phyloP scores from a whole-genome alignment of 2,329 filamentous ascomycete genomes.

The Aspergillus novofumigatus region DNA sequence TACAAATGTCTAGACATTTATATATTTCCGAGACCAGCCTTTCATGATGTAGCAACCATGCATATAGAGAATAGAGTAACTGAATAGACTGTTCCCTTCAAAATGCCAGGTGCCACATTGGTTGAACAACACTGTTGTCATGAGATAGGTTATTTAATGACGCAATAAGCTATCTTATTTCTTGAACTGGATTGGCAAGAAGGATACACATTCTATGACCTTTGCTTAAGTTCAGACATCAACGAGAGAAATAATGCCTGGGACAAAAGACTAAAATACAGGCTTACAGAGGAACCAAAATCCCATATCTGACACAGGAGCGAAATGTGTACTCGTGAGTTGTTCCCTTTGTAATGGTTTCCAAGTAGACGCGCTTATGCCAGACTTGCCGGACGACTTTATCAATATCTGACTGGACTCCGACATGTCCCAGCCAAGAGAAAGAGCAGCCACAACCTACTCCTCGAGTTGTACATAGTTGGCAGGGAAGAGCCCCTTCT shows the following conservation, averaged over 20 bases:
- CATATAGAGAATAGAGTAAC: too few species aligned
- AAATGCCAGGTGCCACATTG: neutral
- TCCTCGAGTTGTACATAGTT: conserved; percentile 41
- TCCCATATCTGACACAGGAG: neutral
- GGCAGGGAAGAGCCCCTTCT: conserved; percentile 73
- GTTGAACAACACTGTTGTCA: neutral
- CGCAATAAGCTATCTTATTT: neutral
- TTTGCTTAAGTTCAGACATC: neutral
- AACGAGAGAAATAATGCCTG: neutral
- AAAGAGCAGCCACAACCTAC: neutral
- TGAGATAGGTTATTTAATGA: neutral
- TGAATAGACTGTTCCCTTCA: neutral
- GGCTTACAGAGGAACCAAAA: neutral
- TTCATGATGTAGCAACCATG: neutral
- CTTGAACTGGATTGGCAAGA: neutral
- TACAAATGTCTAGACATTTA: too few species aligned
- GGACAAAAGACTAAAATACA: neutral
- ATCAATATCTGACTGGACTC: neutral
- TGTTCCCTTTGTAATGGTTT: neutral
- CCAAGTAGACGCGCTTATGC: neutral
- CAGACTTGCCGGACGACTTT: neutral
- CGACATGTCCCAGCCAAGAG: neutral
- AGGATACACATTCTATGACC: neutral
- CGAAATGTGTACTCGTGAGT: neutral
- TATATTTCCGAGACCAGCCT: neutral